These are phyloP conservation scores for Fraxinus cuspidata DNA, from an alignment of 257 asterid genomes.

Conservation along the genomic window DNA sequence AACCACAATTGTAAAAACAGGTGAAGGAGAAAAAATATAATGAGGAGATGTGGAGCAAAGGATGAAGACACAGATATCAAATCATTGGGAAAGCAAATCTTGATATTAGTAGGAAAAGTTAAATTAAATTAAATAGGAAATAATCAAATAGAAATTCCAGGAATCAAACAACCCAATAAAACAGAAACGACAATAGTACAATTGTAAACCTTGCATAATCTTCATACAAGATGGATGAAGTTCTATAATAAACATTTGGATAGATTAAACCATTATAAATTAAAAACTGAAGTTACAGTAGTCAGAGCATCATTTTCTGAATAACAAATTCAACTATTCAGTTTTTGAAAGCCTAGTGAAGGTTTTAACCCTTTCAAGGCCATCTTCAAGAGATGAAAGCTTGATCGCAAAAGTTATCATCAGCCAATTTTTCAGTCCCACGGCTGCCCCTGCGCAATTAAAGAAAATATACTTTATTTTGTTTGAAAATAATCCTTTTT, in stretches of 20 bases:
- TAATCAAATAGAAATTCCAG: no score
- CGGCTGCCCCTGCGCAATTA: conserved; percentile 40
- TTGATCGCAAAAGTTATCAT: conserved; percentile 60
- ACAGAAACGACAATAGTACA: no score
- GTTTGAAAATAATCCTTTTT: not conserved
- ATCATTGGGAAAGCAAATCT: not conserved
- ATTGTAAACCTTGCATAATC: no score
- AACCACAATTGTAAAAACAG: not conserved
- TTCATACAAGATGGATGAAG: no score
- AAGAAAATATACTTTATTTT: not conserved
- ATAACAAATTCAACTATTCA: not conserved
- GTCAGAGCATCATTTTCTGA: not conserved
- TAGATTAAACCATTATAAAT: no score
- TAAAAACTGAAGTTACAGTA: not conserved
- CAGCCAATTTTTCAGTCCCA: conserved; percentile 70
- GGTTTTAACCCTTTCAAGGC: conserved; percentile 61
- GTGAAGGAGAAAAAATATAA: no score
- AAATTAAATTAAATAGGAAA: no score
- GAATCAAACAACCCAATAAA: no score
- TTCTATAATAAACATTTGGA: no score
- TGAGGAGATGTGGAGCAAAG: no score
- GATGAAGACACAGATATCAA: no score
- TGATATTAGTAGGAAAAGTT: no score
- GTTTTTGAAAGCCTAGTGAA: conserved; percentile 25
- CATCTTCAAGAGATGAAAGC: conserved; percentile 49